Percentiles rank a stretch among this genome's conserved stretches.
These are phyloP conservation scores for Beta lomatogona DNA, from an alignment of 179 eudicot genomes.

Conservation along the genomic window DNA sequence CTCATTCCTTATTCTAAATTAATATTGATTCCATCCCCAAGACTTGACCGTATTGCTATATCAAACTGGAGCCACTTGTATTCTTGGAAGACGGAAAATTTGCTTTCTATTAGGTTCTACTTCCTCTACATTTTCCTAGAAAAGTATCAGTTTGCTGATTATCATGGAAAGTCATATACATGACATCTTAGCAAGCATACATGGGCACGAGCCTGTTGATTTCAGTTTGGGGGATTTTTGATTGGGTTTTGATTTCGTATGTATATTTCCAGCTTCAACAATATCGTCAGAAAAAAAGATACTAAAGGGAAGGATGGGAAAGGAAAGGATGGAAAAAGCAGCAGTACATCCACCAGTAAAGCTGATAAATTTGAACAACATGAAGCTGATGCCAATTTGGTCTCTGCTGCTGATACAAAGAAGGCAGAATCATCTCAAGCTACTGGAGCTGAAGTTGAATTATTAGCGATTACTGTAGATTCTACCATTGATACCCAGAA, in stretches of 20 bases:
- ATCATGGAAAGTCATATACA: neutral
- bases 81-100: neutral
- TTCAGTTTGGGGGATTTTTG: slow-evolving; percentile 4
- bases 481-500: slow-evolving; percentile 24
- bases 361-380: slow-evolving; percentile 42
- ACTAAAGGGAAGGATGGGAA: slow-evolving; percentile 49
- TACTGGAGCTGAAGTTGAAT: slow-evolving; percentile 36
- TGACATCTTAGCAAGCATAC: neutral
- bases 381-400: slow-evolving; percentile 36
- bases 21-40: neutral
- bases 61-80: neutral
- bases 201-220: neutral
- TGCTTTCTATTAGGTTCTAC: neutral
- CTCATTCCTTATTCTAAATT: too few relatives aligned
- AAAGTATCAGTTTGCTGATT: neutral
- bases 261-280: slow-evolving; percentile 72
- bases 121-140: neutral
- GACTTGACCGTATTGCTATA: neutral
- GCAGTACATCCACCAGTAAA: slow-evolving; percentile 44
- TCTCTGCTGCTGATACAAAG: slow-evolving; percentile 24
- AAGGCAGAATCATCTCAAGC: slow-evolving; percentile 34
- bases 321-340: slow-evolving; percentile 46
- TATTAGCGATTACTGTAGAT: slow-evolving; percentile 26
- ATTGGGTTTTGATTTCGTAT: slow-evolving; percentile 22
- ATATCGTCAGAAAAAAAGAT: slow-evolving; percentile 77